phyloP scores from a whole-genome alignment of 176 grass and related monocot genomes.

The Eleusine indica region DNA sequence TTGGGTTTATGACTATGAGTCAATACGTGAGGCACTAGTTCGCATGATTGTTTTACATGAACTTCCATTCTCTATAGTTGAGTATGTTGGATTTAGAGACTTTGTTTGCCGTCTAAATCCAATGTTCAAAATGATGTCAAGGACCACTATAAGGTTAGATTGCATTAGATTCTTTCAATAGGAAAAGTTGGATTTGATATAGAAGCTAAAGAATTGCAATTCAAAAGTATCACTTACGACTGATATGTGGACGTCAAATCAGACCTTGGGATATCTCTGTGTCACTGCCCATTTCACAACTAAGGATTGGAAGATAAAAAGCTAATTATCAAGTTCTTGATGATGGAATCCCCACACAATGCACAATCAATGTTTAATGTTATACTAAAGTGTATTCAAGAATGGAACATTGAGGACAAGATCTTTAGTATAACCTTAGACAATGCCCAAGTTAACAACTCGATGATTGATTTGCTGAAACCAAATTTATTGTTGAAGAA shows the following conservation, averaged over 20 bases:
- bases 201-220: background rate
- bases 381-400: too few species aligned
- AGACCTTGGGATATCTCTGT: background rate
- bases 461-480: too few species aligned
- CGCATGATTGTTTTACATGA: background rate
- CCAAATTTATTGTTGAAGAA: too few species aligned
- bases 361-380: too few species aligned
- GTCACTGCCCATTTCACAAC: background rate
- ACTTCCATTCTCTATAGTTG: background rate
- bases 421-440: too few species aligned
- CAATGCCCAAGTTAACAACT: too few species aligned
- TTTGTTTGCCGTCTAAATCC: background rate
- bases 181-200: background rate
- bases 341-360: too few species aligned
- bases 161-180: background rate
- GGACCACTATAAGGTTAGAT: background rate
- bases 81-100: background rate
- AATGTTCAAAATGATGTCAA: background rate
- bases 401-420: too few species aligned
- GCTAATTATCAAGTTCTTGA: too few species aligned
- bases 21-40: background rate
- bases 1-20: background rate
- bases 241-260: conserved; percentile 1
- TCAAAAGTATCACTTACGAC: background rate
- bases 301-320: too few species aligned